Evolutionary conservation across 805 yeast genomes (phyloP).

Genomic region (Ogataea polymorpha): DNA sequence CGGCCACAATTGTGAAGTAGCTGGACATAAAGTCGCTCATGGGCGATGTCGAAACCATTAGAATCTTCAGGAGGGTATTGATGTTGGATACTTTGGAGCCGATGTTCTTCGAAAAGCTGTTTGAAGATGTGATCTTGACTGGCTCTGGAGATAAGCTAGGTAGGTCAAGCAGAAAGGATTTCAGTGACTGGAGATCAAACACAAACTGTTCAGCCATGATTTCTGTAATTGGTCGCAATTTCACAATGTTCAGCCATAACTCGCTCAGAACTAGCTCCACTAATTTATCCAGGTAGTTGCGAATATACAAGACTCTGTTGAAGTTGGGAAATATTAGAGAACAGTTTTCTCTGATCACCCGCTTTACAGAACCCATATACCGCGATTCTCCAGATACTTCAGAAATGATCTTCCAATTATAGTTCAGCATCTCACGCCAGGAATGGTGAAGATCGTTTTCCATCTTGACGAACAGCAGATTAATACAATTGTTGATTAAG

Average conservation of each 20-base stretch:
- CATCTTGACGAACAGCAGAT: constrained; percentile 53
- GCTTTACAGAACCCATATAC: constrained; percentile 59
- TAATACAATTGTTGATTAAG: constrained; percentile 56
- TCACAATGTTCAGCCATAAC: constrained; percentile 54
- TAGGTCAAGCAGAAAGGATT: constrained; percentile 46
- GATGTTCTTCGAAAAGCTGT: constrained; percentile 26
- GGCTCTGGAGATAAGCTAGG: constrained; percentile 44
- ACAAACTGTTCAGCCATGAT: constrained; percentile 76
- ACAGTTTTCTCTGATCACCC: constrained; percentile 44
- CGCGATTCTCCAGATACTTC: constrained; percentile 71
- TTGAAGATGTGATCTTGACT: constrained; percentile 26
- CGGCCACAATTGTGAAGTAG: constrained; percentile 67
- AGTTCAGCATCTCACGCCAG: constrained; percentile 81
- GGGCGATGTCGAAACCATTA: constrained; percentile 67
- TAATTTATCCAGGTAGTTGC: constrained; percentile 73
- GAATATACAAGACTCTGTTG: constrained; percentile 64
- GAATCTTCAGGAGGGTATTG: constrained; percentile 65
- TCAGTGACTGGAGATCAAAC: constrained; percentile 66
- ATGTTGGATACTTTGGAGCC: constrained; percentile 31
- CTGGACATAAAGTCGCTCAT: constrained; percentile 56
- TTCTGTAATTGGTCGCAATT: constrained; percentile 66
- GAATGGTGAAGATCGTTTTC: constrained; percentile 59
- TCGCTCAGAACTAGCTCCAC: constrained; percentile 61
- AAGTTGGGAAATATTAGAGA: constrained; percentile 52
- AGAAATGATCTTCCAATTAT: constrained; percentile 67